These are phyloP conservation scores for Botrytis fragariae DNA, from an alignment of 2,329 filamentous ascomycete genomes.

Conservation along the genomic window DNA sequence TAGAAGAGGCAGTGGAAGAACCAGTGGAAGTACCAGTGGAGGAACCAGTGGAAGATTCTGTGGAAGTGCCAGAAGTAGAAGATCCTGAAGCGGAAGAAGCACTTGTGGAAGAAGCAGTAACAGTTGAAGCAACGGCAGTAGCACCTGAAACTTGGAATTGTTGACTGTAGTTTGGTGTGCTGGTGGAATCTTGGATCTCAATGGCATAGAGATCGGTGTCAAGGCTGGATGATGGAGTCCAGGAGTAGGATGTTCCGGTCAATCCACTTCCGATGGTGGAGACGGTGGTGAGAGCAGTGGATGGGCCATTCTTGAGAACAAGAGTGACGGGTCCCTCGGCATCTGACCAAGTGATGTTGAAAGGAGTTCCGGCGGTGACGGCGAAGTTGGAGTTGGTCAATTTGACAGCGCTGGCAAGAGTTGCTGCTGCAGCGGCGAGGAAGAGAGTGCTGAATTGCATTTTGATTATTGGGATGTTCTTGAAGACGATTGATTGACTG, in stretches of 20 bases:
- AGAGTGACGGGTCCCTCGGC: constrained; percentile 34
- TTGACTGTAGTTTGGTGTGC: constrained; percentile 31
- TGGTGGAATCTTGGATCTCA: constrained; percentile 30
- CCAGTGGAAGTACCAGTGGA: not conserved
- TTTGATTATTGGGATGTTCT: constrained; percentile 21
- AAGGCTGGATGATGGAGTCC: constrained; percentile 28
- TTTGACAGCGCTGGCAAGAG: constrained; percentile 27
- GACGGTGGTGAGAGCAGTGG: constrained; percentile 30
- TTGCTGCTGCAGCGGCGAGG: constrained; percentile 28
- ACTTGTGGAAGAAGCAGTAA: constrained; percentile 16
- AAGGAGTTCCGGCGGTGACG: constrained; percentile 29
- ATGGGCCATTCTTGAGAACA: constrained; percentile 32
- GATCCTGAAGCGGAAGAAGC: constrained; percentile 21
- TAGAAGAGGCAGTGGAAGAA: not conserved
- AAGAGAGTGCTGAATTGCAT: constrained; percentile 37
- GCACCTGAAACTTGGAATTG: constrained; percentile 34
- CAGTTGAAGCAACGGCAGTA: constrained; percentile 21
- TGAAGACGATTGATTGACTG: not conserved
- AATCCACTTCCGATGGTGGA: constrained; percentile 33
- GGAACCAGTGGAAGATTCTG: not conserved
- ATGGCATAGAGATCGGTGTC: constrained; percentile 31
- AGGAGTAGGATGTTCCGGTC: constrained; percentile 27
- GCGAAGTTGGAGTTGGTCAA: constrained; percentile 34
- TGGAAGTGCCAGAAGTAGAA: constrained; percentile 8
- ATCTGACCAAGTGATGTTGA: constrained; percentile 34